These are phyloP conservation scores for Skeletonema potamos DNA, from an alignment of 108 stramenopile genomes.

Conservation along the genomic window DNA sequence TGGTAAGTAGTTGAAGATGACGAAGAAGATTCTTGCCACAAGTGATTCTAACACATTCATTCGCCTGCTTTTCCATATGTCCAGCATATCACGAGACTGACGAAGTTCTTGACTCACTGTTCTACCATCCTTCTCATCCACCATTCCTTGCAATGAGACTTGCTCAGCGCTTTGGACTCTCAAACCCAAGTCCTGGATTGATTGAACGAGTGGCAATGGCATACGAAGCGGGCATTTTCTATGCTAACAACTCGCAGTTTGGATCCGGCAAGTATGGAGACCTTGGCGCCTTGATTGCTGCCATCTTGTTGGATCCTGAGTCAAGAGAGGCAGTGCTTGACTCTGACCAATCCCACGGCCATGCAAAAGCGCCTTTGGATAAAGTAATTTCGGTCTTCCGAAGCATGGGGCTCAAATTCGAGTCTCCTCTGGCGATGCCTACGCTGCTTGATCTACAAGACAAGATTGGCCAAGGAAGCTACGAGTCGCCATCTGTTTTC, in stretches of 20 bases:
- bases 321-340: slow-evolving; percentile 18
- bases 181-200: slow-evolving; percentile 50
- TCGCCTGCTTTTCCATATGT: neutral
- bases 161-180: slow-evolving; percentile 39
- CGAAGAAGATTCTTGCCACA: neutral
- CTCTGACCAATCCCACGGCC: slow-evolving; percentile 33
- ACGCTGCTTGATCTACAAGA: slow-evolving; percentile 9
- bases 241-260: neutral
- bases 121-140: slow-evolving; percentile 44
- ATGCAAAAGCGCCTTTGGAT: slow-evolving; percentile 25
- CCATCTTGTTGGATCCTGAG: slow-evolving; percentile 50
- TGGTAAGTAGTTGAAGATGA: neutral
- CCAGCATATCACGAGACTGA: slow-evolving; percentile 36
- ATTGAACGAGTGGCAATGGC: slow-evolving; percentile 38
- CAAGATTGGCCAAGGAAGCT: slow-evolving; percentile 42
- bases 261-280: slow-evolving; percentile 46
- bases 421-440: neutral
- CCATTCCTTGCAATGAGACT: slow-evolving; percentile 46
- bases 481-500: slow-evolving; percentile 58
- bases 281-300: slow-evolving; percentile 45
- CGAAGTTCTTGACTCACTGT: slow-evolving; percentile 27
- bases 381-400: slow-evolving; percentile 6
- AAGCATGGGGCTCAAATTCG: neutral
- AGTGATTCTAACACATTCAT: neutral
- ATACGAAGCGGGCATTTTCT: slow-evolving; percentile 19